Conservation (phyloP, 169 alveolate genomes). For the Plasmodium adleri region DNA sequence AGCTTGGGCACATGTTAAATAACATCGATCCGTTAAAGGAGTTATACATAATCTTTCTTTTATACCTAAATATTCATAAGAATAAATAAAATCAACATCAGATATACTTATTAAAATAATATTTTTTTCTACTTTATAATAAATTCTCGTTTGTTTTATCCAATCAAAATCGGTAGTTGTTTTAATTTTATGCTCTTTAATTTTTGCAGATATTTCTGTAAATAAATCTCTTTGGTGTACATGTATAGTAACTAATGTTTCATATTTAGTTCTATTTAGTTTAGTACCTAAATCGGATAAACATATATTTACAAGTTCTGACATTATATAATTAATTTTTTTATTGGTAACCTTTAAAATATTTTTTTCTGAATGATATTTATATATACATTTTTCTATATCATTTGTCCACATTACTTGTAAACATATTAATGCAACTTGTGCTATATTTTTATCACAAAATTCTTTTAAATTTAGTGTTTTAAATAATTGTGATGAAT, state of each 20-base stretch:
- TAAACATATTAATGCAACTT: slow-evolving; percentile 93
- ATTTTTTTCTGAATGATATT: slow-evolving; percentile 89
- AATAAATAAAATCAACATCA: slow-evolving; percentile 95
- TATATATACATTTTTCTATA: slow-evolving; percentile 94
- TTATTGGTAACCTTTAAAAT: slow-evolving; percentile 81
- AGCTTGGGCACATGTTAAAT: slow-evolving; percentile 96
- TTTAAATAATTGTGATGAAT: slow-evolving; percentile 86
- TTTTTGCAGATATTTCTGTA: slow-evolving; percentile 90
- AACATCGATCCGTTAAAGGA: slow-evolving; percentile 98
- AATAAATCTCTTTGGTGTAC: slow-evolving; percentile 97
- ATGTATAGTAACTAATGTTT: slow-evolving; percentile 96
- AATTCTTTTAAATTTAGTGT: slow-evolving; percentile 91
- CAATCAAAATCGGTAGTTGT: slow-evolving; percentile 92
- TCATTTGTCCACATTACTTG: slow-evolving; percentile 96
- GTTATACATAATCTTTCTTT: slow-evolving; percentile 98
- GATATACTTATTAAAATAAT: slow-evolving; percentile 91
- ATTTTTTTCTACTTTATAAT: slow-evolving; percentile 90
- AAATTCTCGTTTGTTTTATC: slow-evolving; percentile 97
- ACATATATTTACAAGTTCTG: slow-evolving; percentile 92
- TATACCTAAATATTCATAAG: slow-evolving; percentile 97
- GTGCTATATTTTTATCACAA: slow-evolving; percentile 93
- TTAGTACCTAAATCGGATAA: slow-evolving; percentile 92
- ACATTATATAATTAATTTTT: slow-evolving; percentile 89
- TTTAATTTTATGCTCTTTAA: slow-evolving; percentile 78
- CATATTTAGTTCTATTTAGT: slow-evolving; percentile 94